Conservation (phyloP, 2,329 filamentous ascomycete species). For the Neocucurbitaria cava region DNA sequence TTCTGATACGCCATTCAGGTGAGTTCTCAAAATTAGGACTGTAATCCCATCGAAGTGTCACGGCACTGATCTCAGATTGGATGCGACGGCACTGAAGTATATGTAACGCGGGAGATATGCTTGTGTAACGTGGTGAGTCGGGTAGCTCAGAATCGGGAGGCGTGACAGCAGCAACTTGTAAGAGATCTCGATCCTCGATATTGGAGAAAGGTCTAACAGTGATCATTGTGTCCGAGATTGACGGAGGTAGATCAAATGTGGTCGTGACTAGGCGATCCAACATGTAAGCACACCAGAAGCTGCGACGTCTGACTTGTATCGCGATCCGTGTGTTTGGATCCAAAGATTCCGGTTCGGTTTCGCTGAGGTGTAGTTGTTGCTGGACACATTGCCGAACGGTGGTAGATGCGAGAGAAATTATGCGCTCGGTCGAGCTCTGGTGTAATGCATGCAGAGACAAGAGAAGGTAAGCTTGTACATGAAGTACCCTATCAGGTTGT, state of each 20-base stretch:
- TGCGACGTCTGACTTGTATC: conserved; percentile 23
- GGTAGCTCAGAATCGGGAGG: conserved; percentile 9
- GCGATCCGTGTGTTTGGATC: conserved; percentile 4
- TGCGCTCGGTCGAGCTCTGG: conserved; percentile 27
- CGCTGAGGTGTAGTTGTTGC: conserved; percentile 24
- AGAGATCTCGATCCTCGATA: conserved; percentile 20
- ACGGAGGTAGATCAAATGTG: conserved; percentile 25
- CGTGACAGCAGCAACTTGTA: conserved; percentile 11
- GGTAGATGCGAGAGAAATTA: conserved; percentile 23
- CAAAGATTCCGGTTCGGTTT: conserved; percentile 15
- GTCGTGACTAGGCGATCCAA: conserved; percentile 23
- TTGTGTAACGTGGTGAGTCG: conserved; percentile 18
- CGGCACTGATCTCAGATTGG: conserved; percentile 25
- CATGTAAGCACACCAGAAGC: conserved; percentile 29
- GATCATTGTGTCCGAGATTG: conserved; percentile 22
- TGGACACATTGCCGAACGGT: conserved; percentile 26
- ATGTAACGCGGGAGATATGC: conserved; percentile 23
- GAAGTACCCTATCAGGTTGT: conserved; percentile 19
- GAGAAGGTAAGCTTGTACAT: conserved; percentile 26
- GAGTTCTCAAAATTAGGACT: conserved; percentile 14
- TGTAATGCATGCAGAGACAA: conserved; percentile 25
- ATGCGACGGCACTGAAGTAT: conserved; percentile 27
- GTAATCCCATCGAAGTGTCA: conserved; percentile 25
- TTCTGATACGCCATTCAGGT: conserved; percentile 23
- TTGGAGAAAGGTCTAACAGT: conserved; percentile 23